phyloP scores from a whole-genome alignment of 2,329 filamentous ascomycete species.

The Stemphylium lycopersici region DNA sequence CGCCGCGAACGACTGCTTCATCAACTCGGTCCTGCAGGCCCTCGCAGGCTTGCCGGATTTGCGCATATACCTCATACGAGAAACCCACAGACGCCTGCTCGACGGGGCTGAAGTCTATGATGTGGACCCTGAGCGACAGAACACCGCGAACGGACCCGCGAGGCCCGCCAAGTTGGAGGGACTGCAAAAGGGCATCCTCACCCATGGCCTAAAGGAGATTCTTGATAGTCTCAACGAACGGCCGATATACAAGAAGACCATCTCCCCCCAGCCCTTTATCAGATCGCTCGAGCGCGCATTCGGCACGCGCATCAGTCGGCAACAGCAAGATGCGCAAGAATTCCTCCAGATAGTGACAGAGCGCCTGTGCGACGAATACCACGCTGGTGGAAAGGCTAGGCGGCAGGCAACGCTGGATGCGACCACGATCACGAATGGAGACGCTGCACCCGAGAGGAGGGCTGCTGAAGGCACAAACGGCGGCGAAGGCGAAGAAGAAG shows the following conservation, averaged over 20 bases:
- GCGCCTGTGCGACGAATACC: constrained; percentile 90
- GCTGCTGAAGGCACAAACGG: constrained; percentile 28
- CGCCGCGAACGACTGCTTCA: constrained; percentile 81
- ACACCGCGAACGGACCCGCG: constrained; percentile 48
- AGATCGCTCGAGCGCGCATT: constrained; percentile 84
- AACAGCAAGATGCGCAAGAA: constrained; percentile 97
- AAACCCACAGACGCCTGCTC: constrained; percentile 81
- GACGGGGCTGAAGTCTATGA: constrained; percentile 79
- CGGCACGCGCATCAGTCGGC: constrained; percentile 85
- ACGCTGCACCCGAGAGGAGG: constrained; percentile 24
- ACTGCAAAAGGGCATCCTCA: constrained; percentile 82
- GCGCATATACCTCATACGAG: constrained; percentile 87
- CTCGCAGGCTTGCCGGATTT: constrained; percentile 89
- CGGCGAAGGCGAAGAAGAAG: constrained; percentile 43
- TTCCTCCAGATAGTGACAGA: constrained; percentile 94
- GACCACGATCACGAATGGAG: constrained; percentile 23
- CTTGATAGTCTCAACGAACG: constrained; percentile 91
- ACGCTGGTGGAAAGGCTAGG: constrained; percentile 79
- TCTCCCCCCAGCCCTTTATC: constrained; percentile 86
- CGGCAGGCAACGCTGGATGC: constrained; percentile 56
- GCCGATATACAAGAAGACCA: constrained; percentile 91
- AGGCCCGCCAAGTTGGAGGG: constrained; percentile 59
- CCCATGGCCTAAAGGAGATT: constrained; percentile 87
- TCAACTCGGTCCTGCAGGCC: constrained; percentile 94
- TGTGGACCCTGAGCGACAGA: constrained; percentile 58